Evolutionary conservation across 129 eudicot species (phyloP).

Genomic region (Tagetes patula): DNA sequence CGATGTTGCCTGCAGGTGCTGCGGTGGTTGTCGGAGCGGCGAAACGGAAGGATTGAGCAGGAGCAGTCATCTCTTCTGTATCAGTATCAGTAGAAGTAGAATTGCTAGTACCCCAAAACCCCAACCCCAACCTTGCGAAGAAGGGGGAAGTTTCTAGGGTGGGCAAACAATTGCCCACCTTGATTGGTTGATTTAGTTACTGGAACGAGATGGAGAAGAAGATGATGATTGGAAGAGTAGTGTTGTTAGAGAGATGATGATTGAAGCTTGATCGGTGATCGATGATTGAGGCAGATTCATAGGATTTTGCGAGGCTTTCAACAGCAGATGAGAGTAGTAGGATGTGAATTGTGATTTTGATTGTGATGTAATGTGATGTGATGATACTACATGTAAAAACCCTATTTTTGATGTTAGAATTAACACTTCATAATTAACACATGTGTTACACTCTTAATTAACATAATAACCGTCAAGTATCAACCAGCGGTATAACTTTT

Average conservation of each 20-base stretch:
- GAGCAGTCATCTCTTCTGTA: conserved; percentile 43
- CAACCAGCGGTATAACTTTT: too few relatives aligned
- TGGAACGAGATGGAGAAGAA: neutral
- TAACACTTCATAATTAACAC: neutral
- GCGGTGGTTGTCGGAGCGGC: conserved; percentile 46
- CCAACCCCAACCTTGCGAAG: conserved; percentile 49
- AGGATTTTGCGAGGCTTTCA: conserved; percentile 17
- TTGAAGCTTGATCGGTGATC: conserved; percentile 26
- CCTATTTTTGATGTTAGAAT: conserved; percentile 23
- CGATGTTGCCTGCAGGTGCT: conserved; percentile 59
- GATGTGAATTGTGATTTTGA: conserved; percentile 1
- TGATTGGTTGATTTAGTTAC: conserved; percentile 27
- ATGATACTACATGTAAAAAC: conserved; percentile 27
- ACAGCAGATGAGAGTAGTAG: conserved; percentile 8
- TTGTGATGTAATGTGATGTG: conserved; percentile 24
- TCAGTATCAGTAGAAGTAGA: neutral
- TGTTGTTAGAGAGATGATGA: neutral
- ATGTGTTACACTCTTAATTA: too few relatives aligned
- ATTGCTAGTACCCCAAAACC: conserved; percentile 40
- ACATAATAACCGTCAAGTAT: too few relatives aligned
- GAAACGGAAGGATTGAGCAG: conserved; percentile 60
- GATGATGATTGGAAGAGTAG: conserved; percentile 1
- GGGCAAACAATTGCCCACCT: conserved; percentile 47
- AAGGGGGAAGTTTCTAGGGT: conserved; percentile 47
- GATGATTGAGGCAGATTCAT: conserved; percentile 19